phyloP scores from a whole-genome alignment of 1,284 basidiomycete genomes.

The Ustilago cynodontis region DNA sequence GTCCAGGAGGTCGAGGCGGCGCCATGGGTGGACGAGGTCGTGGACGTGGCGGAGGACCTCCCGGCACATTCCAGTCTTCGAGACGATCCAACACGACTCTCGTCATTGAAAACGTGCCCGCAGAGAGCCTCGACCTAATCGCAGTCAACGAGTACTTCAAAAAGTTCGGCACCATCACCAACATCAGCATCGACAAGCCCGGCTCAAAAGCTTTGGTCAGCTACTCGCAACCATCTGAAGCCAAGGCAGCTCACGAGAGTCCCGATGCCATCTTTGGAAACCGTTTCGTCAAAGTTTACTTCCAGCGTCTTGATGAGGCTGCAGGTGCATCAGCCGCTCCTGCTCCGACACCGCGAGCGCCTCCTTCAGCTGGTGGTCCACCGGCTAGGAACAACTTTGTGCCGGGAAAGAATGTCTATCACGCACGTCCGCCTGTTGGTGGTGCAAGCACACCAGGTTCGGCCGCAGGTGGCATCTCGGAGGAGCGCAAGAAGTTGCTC shows the following conservation, averaged over 20 bases:
- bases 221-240: slow-evolving; percentile 86
- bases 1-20: slow-evolving; percentile 48
- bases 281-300: slow-evolving; percentile 84
- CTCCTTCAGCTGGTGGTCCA: slow-evolving; percentile 17
- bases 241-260: slow-evolving; percentile 87
- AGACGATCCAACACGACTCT: slow-evolving; percentile 79
- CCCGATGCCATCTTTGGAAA: slow-evolving; percentile 94
- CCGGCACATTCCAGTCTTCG: slow-evolving; percentile 71
- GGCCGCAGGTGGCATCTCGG: slow-evolving; percentile 32
- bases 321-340: slow-evolving; percentile 77
- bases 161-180: slow-evolving; percentile 90
- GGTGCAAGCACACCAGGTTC: slow-evolving; percentile 17
- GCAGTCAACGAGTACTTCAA: slow-evolving; percentile 90
- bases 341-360: slow-evolving; percentile 79
- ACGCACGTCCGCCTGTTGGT: slow-evolving; percentile 46
- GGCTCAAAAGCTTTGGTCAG: slow-evolving; percentile 84
- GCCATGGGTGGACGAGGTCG: slow-evolving; percentile 73
- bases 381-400: slow-evolving; percentile 54
- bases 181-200: slow-evolving; percentile 86
- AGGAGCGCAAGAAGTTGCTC: slow-evolving; percentile 70
- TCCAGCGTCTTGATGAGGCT: slow-evolving; percentile 71
- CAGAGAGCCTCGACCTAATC: slow-evolving; percentile 81
- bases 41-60: slow-evolving; percentile 72
- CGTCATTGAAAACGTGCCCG: slow-evolving; percentile 93
- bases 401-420: slow-evolving; percentile 64